phyloP scores from a whole-genome alignment of 805 yeast species.

The Wickerhamomyces strasburgensis region DNA sequence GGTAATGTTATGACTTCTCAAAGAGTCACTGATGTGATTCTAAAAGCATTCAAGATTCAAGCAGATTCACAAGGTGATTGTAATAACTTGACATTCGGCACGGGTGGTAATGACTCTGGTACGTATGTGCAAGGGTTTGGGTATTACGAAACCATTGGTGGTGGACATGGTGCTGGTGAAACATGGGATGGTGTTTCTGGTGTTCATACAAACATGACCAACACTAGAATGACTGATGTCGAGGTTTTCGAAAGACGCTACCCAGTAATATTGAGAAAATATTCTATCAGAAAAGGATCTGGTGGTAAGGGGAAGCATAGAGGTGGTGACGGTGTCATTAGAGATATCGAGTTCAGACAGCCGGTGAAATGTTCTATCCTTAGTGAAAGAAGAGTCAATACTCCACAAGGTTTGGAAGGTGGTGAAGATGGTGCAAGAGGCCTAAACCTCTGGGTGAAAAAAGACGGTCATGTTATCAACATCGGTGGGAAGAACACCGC shows the following conservation, averaged over 20 bases:
- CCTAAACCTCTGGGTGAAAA: slow-evolving; percentile 48
- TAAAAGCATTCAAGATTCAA: slow-evolving; percentile 81
- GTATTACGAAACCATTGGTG: slow-evolving; percentile 91
- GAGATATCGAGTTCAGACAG: slow-evolving; percentile 77
- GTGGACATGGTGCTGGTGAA: slow-evolving; percentile 91
- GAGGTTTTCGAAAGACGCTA: slow-evolving; percentile 86
- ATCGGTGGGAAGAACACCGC: slow-evolving; percentile 74
- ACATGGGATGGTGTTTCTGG: slow-evolving; percentile 84
- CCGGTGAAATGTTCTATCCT: slow-evolving; percentile 73
- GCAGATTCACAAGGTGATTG: slow-evolving; percentile 97
- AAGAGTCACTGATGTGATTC: slow-evolving; percentile 82
- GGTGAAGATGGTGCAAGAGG: slow-evolving; percentile 79
- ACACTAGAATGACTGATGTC: slow-evolving; percentile 87
- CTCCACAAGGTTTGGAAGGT: slow-evolving; percentile 85
- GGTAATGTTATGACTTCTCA: slow-evolving; percentile 96
- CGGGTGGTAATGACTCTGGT: slow-evolving; percentile 53
- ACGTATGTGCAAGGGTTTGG: slow-evolving; percentile 67
- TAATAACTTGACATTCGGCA: slow-evolving; percentile 90
- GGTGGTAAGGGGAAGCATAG: slow-evolving; percentile 72
- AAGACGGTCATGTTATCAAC: slow-evolving; percentile 33
- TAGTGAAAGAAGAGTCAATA: slow-evolving; percentile 78
- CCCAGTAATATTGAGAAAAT: slow-evolving; percentile 74
- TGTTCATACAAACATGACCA: slow-evolving; percentile 93
- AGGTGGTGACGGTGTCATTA: slow-evolving; percentile 85
- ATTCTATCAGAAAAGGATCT: slow-evolving; percentile 61